Base-by-base conservation (phyloP, 768 basidiomycete species). In the Rhodotorula sphaerocarpa region DNA sequence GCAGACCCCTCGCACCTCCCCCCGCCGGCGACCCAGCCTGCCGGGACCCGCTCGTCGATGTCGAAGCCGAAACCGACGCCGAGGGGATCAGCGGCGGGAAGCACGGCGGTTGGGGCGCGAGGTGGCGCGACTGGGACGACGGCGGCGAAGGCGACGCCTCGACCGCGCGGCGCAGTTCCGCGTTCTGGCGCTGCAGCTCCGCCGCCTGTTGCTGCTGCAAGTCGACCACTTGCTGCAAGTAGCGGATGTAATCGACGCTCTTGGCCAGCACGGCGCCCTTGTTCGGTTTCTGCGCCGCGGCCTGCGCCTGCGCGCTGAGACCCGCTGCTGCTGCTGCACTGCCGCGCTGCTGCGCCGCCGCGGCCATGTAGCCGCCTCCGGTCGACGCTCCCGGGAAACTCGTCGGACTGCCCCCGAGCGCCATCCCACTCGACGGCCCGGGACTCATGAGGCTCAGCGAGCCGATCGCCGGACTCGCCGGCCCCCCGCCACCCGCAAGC, bases 231-330 rank as follows among this genome's bases (percentile, higher is more conserved):
- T 63, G 57, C 11, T 66, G 58, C 18, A 71, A 61, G 30, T 55
- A 55, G 16, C 71, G 60, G 34, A 86, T 85, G 70, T 86, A 85
- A 71, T 86, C 84, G 3, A 86, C 84, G 58, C 83, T 85, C 80
- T 88, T 93, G 69, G 87, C 75, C 48, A 93, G 76, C 46, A 93
- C 90, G 84, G 92, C 88, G 39, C 90, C 90, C 79, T 93, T 93
- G 77, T 93, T 92, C 31, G 90, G 90, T 73, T 92, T 92, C 56
- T 88, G 85, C 31, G 27, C 11, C 48, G 30, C 47, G 4, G 47
- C 47, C 7, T 27, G 47, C 27, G 27, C 27, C 30, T 48, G 47
- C 30, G 47, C 47, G 5, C 30, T 31, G 6, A 48, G 27, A 9
- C 31, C 14, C 47, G 12, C 34, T 21, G 25, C 36, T 31, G 23